Conservation (phyloP, 805 yeast genomes). For the Spathaspora gorwiae region DNA sequence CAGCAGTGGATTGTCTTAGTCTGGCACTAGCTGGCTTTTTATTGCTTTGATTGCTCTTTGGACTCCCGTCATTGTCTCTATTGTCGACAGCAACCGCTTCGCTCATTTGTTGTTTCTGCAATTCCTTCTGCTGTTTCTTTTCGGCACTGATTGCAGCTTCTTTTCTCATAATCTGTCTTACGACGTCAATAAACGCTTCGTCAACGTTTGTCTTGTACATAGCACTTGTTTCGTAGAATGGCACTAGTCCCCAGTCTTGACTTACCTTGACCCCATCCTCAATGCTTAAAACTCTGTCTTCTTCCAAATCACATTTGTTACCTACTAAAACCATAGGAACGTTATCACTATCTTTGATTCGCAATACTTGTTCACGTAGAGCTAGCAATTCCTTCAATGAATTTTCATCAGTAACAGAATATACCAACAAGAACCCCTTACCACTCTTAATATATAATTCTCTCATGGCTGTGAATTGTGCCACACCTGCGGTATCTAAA, state of each 20-base stretch:
- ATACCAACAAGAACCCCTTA: slow-evolving; percentile 61
- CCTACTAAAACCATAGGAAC: slow-evolving; percentile 92
- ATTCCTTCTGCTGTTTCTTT: slow-evolving; percentile 41
- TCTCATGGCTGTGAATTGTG: slow-evolving; percentile 94
- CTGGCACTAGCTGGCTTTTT: slow-evolving; percentile 9
- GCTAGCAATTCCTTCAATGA: slow-evolving; percentile 75
- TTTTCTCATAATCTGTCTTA: slow-evolving; percentile 81
- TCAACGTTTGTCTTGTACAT: slow-evolving; percentile 84
- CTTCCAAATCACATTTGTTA: slow-evolving; percentile 80
- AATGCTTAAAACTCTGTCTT: slow-evolving; percentile 69
- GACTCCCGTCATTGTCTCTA: slow-evolving; percentile 1
- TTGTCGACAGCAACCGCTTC: slow-evolving; percentile 1
- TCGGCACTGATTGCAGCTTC: slow-evolving; percentile 48
- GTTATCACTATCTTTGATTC: slow-evolving; percentile 69
- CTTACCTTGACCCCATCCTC: slow-evolving; percentile 82
- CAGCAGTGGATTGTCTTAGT: slow-evolving; percentile 16
- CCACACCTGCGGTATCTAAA: slow-evolving; percentile 60
- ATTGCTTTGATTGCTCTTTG: slow-evolving; percentile 5
- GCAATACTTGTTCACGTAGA: slow-evolving; percentile 75
- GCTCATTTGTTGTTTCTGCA: slow-evolving; percentile 29
- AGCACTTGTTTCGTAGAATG: slow-evolving; percentile 93
- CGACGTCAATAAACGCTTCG: slow-evolving; percentile 84
- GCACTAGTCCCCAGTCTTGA: slow-evolving; percentile 82
- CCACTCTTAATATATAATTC: slow-evolving; percentile 85
- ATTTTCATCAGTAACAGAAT: slow-evolving; percentile 56